Percentiles rank a stretch among this genome's conserved stretches.
Conservation (phyloP, 2,329 filamentous ascomycete species). For the Chaetomium olivaceum region DNA sequence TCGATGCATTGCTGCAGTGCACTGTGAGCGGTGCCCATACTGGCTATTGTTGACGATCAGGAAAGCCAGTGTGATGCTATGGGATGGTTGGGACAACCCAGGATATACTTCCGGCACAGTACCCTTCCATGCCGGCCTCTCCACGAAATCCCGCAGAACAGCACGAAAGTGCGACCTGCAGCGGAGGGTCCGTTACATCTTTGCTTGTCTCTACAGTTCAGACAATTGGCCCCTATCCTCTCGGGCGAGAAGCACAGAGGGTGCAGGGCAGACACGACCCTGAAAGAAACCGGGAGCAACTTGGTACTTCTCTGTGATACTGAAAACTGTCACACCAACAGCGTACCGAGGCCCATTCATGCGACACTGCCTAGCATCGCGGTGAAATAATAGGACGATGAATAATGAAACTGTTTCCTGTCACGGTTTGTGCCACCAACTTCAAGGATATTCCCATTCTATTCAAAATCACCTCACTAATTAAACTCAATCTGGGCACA, state of each 20-base stretch:
- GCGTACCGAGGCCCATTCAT: background rate
- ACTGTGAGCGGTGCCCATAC: constrained; percentile 48
- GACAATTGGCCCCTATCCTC: background rate
- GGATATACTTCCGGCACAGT: background rate
- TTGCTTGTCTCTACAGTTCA: background rate
- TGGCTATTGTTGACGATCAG: background rate
- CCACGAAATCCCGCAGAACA: background rate
- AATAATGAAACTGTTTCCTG: too few relatives aligned
- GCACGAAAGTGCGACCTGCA: background rate
- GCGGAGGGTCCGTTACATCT: background rate
- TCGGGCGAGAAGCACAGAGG: background rate
- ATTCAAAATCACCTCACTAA: too few relatives aligned
- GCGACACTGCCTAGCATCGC: background rate
- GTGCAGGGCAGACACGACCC: background rate
- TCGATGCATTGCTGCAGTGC: constrained; percentile 49
- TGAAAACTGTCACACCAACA: background rate
- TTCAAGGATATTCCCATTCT: background rate
- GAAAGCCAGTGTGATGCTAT: background rate
- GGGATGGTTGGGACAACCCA: background rate
- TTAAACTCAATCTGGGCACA: too few relatives aligned
- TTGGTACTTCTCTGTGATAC: background rate
- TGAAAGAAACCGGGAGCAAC: background rate
- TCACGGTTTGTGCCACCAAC: background rate
- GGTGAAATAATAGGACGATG: background rate
- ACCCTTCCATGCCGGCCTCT: background rate